Percentiles rank a stretch among this genome's conserved stretches.
Conservation (phyloP, 495 filamentous ascomycete genomes). For the Lophiostoma macrostomum region DNA sequence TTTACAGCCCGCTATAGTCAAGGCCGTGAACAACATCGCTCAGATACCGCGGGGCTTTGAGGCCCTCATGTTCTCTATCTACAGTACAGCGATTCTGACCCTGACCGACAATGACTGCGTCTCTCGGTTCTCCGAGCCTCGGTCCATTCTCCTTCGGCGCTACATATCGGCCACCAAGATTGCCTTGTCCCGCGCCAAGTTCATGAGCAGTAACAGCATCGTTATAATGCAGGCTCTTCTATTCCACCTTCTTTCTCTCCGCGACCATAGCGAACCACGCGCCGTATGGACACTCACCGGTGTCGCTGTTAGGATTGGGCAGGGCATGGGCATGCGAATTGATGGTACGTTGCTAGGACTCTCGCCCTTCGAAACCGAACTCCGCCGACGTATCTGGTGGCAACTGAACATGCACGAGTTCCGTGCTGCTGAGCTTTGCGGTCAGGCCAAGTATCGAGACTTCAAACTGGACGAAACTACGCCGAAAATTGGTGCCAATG, state of each 20-base stretch:
- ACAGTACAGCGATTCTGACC: slow-evolving; percentile 6
- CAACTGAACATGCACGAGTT: slow-evolving; percentile 45
- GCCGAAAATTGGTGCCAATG: slow-evolving; percentile 24
- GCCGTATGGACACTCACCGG: slow-evolving; percentile 46
- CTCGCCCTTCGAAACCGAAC: slow-evolving; percentile 49
- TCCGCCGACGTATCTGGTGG: slow-evolving; percentile 51
- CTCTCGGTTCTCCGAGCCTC: slow-evolving; percentile 11
- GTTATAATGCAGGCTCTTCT: slow-evolving; percentile 40
- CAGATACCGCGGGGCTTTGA: slow-evolving; percentile 7
- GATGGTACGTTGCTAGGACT: slow-evolving; percentile 47
- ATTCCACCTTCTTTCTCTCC: slow-evolving; percentile 39
- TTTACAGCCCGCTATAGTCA: slow-evolving; percentile 7
- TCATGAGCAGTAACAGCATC: slow-evolving; percentile 38
- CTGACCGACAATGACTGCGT: slow-evolving; percentile 14
- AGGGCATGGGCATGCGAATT: slow-evolving; percentile 50
- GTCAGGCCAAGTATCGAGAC: slow-evolving; percentile 34
- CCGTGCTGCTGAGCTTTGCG: slow-evolving; percentile 37
- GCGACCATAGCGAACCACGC: slow-evolving; percentile 39
- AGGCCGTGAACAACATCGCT: slow-evolving; percentile 7
- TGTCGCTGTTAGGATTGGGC: slow-evolving; percentile 48
- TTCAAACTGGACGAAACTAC: slow-evolving; percentile 15
- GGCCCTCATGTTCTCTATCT: slow-evolving; percentile 22
- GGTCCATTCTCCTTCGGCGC: slow-evolving; percentile 24
- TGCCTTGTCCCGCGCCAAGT: slow-evolving; percentile 39
- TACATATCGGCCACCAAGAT: slow-evolving; percentile 31